phyloP scores from a whole-genome alignment of 176 grass and related monocot genomes.

The Avena eriantha region DNA sequence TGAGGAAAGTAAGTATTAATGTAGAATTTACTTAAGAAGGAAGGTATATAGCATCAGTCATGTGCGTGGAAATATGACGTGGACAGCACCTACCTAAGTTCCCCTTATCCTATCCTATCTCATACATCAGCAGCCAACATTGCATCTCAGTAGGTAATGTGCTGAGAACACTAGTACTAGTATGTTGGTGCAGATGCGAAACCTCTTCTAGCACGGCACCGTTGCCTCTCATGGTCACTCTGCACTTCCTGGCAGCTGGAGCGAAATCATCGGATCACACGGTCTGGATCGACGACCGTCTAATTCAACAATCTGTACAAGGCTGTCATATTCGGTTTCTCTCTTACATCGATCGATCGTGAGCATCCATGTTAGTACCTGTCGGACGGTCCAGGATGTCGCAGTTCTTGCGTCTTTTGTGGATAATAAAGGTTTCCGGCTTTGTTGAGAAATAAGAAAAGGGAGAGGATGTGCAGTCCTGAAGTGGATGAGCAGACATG shows the following conservation, averaged over 20 bases:
- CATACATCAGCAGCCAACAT: slow-evolving; percentile 2
- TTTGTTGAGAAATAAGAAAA: neutral
- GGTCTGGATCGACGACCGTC: neutral
- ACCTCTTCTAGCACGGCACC: neutral
- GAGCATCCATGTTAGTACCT: neutral
- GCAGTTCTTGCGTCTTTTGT: neutral
- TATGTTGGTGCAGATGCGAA: neutral
- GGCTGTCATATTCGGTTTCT: neutral
- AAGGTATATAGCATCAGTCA: slow-evolving; percentile 28
- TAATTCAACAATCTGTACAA: neutral
- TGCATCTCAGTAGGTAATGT: neutral
- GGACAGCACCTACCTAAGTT: slow-evolving; percentile 43
- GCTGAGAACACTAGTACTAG: neutral
- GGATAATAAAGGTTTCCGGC: neutral
- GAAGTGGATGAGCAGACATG: neutral
- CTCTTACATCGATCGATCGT: neutral
- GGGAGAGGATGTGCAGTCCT: neutral
- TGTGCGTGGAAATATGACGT: slow-evolving; percentile 40
- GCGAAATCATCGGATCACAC: neutral
- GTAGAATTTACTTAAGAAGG: slow-evolving; percentile 25
- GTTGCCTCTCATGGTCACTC: neutral
- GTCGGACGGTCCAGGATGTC: neutral
- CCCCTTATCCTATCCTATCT: slow-evolving; percentile 19
- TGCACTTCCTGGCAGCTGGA: neutral
- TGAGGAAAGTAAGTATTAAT: neutral